phyloP scores from a whole-genome alignment of 768 basidiomycete species.

The Rhizopogon vulgaris region DNA sequence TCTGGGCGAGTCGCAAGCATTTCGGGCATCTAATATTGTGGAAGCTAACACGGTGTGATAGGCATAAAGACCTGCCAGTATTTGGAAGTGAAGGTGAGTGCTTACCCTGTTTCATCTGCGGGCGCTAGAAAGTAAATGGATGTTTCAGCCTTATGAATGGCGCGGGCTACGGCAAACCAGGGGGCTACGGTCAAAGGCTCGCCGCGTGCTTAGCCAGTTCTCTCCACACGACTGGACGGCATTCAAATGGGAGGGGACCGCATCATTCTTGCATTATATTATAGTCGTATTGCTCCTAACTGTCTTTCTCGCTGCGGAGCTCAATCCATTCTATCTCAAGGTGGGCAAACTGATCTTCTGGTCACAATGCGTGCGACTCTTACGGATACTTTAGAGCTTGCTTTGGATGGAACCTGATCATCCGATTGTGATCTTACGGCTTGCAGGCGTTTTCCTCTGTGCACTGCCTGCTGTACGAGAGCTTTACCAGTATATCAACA shows the following conservation, averaged over 20 bases:
- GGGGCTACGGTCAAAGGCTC: conserved; percentile 73
- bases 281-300: conserved; percentile 71
- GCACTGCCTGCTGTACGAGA: conserved; percentile 84
- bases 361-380: conserved; percentile 4
- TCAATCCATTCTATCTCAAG: conserved; percentile 88
- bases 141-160: conserved; percentile 72
- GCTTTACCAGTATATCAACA: conserved; percentile 76
- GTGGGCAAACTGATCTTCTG: conserved; percentile 29
- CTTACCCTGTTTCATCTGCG: not conserved
- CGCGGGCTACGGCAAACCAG: conserved; percentile 74
- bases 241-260: conserved; percentile 82
- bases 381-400: conserved; percentile 36
- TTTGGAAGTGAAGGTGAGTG: conserved; percentile 75
- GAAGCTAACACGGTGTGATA: conserved; percentile 24
- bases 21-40: conserved; percentile 3
- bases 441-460: conserved; percentile 76
- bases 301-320: conserved; percentile 77
- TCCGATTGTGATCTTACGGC: conserved; percentile 67
- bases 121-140: not conserved
- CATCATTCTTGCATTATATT: conserved; percentile 68
- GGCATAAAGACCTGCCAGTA: conserved; percentile 87
- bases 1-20: conserved; percentile 43
- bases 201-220: conserved; percentile 75
- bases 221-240: conserved; percentile 85
- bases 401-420: conserved; percentile 92